phyloP scores from a whole-genome alignment of 768 basidiomycete species.

The Pleurotus ostreatus region DNA sequence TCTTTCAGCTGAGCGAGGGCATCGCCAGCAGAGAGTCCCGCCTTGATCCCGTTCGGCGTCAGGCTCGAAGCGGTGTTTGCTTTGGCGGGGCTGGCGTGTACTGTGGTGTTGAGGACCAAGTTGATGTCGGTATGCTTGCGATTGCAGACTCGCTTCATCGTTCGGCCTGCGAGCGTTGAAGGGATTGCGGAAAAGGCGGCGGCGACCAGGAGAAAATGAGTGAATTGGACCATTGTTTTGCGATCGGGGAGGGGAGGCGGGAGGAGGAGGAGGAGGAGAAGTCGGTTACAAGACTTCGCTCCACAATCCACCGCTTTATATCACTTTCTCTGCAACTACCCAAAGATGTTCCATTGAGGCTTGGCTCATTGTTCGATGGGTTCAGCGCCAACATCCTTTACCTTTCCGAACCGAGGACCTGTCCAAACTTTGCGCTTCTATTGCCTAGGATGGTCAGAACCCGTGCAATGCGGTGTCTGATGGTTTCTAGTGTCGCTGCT shows the following conservation, averaged over 20 bases:
- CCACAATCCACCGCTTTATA: background rate
- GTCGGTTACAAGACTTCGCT: background rate
- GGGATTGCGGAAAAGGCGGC: background rate
- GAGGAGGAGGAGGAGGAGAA: background rate
- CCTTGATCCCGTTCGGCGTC: slow-evolving; percentile 41
- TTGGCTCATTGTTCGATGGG: background rate
- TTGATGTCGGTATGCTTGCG: background rate
- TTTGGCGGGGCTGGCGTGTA: slow-evolving; percentile 6
- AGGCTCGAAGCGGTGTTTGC: slow-evolving; percentile 16
- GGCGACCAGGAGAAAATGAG: background rate
- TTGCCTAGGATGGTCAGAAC: background rate
- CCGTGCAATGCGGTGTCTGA: background rate
- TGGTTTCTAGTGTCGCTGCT: too few species aligned
- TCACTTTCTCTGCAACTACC: background rate
- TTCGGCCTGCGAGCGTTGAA: background rate
- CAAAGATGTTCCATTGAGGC: background rate
- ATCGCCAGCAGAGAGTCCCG: slow-evolving; percentile 43
- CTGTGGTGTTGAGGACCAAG: background rate
- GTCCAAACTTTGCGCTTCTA: background rate
- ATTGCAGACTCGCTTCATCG: background rate
- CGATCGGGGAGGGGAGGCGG: background rate
- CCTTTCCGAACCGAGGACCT: background rate
- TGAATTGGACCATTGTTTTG: background rate
- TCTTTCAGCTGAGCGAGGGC: slow-evolving; percentile 32
- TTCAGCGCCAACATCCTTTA: background rate